Evolutionary conservation across 805 yeast genomes (phyloP).

Genomic region (Suhomyces sp.): DNA sequence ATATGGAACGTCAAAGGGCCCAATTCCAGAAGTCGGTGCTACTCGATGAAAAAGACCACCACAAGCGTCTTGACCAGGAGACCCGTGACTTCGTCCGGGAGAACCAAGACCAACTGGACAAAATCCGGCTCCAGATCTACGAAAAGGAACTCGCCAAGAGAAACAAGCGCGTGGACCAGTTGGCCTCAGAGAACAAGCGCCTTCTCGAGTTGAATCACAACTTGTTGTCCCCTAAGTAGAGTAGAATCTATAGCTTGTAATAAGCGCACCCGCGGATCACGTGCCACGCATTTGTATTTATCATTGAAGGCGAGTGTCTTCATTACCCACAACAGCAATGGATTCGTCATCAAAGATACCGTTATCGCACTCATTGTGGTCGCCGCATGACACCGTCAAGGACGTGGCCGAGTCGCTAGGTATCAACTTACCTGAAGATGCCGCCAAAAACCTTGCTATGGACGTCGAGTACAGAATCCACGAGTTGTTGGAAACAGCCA

Average conservation of each 20-base stretch:
- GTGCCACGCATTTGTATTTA: neutral
- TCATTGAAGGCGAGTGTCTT: neutral
- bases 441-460: slow-evolving; percentile 93
- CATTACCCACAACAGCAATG: slow-evolving; percentile 16
- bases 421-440: slow-evolving; percentile 81
- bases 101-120: slow-evolving; percentile 15
- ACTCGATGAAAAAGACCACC: slow-evolving; percentile 4
- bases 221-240: slow-evolving; percentile 7
- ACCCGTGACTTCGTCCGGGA: slow-evolving; percentile 11
- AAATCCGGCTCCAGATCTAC: slow-evolving; percentile 14
- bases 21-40: slow-evolving; percentile 1
- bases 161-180: slow-evolving; percentile 19
- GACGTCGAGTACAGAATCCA: slow-evolving; percentile 98
- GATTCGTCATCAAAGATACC: slow-evolving; percentile 47
- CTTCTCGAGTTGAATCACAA: slow-evolving; percentile 32
- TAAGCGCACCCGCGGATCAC: neutral
- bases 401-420: slow-evolving; percentile 96
- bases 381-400: slow-evolving; percentile 93
- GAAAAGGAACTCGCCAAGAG: slow-evolving; percentile 22
- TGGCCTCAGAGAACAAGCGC: slow-evolving; percentile 26
- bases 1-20: slow-evolving; percentile 12
- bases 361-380: slow-evolving; percentile 89
- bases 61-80: slow-evolving; percentile 9
- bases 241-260: neutral
- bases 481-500: slow-evolving; percentile 92